phyloP scores from a whole-genome alignment of 805 yeast genomes.

The Wickerhamomyces queroliae region DNA sequence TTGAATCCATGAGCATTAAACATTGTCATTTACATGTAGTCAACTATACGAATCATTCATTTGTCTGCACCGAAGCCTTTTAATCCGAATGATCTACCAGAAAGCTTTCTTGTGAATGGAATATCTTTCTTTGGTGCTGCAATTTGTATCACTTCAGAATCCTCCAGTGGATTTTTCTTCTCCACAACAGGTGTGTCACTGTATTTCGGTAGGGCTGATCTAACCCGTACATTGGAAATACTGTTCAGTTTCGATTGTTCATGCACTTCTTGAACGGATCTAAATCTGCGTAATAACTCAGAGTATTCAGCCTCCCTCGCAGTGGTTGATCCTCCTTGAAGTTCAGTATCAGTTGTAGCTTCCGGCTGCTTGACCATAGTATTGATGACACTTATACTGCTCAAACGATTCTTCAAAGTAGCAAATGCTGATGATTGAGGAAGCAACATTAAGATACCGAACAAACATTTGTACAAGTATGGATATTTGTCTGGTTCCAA shows the following conservation, averaged over 20 bases:
- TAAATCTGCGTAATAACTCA: slow-evolving; percentile 42
- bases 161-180: slow-evolving; percentile 11
- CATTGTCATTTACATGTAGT: not conserved
- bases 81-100: slow-evolving; percentile 25
- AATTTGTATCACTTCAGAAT: slow-evolving; percentile 1
- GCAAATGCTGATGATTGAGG: slow-evolving; percentile 92
- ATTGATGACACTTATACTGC: slow-evolving; percentile 34
- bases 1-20: not conserved
- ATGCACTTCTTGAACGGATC: slow-evolving; percentile 38
- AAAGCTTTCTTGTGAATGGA: slow-evolving; percentile 20
- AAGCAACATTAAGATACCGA: slow-evolving; percentile 86
- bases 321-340: slow-evolving; percentile 8
- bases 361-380: slow-evolving; percentile 8
- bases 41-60: not conserved
- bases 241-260: slow-evolving; percentile 20
- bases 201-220: slow-evolving; percentile 18
- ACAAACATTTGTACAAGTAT: slow-evolving; percentile 76
- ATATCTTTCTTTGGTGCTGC: slow-evolving; percentile 9
- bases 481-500: slow-evolving; percentile 82
- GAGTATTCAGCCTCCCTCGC: slow-evolving; percentile 29
- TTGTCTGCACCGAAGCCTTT: slow-evolving; percentile 23
- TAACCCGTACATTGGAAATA: slow-evolving; percentile 6
- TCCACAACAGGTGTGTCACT: slow-evolving; percentile 14
- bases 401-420: slow-evolving; percentile 72
- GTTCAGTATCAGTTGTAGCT: slow-evolving; percentile 1